Evolutionary conservation across 2,329 filamentous ascomycete genomes (phyloP).

Genomic region (Fusarium denticulatum): DNA sequence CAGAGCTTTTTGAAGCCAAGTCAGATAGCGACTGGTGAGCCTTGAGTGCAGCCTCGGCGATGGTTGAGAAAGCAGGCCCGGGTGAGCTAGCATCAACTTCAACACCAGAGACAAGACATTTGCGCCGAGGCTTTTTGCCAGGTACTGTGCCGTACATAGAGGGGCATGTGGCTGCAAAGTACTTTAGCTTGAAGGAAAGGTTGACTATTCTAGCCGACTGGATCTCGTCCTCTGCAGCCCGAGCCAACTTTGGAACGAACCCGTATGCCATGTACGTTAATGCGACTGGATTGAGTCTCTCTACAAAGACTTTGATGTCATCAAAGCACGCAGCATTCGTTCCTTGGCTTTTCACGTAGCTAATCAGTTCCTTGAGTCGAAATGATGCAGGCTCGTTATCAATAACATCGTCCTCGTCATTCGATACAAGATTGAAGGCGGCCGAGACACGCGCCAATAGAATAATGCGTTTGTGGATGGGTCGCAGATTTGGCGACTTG

Average conservation of each 20-base stretch:
- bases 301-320: constrained; percentile 58
- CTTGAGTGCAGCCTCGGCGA: constrained; percentile 39
- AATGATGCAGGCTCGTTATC: constrained; percentile 44
- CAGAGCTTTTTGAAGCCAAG: constrained; percentile 10
- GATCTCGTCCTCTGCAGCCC: constrained; percentile 39
- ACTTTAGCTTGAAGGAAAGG: constrained; percentile 56
- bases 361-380: constrained; percentile 48
- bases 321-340: constrained; percentile 56
- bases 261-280: constrained; percentile 52
- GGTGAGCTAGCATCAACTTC: constrained; percentile 35
- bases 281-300: constrained; percentile 54
- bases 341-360: constrained; percentile 51
- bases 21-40: constrained; percentile 26
- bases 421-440: constrained; percentile 48
- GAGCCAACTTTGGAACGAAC: constrained; percentile 48
- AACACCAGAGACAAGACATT: constrained; percentile 39
- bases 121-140: constrained; percentile 30
- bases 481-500: constrained; percentile 44
- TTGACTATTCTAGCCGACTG: constrained; percentile 45
- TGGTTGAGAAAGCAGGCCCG: constrained; percentile 35
- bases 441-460: constrained; percentile 51
- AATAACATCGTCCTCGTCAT: constrained; percentile 44
- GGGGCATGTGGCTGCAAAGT: constrained; percentile 55
- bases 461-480: constrained; percentile 54
- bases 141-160: constrained; percentile 36